Evolutionary conservation across 352 stramenopile species (phyloP).

Genomic region (Globisporangium paroecandrum): DNA sequence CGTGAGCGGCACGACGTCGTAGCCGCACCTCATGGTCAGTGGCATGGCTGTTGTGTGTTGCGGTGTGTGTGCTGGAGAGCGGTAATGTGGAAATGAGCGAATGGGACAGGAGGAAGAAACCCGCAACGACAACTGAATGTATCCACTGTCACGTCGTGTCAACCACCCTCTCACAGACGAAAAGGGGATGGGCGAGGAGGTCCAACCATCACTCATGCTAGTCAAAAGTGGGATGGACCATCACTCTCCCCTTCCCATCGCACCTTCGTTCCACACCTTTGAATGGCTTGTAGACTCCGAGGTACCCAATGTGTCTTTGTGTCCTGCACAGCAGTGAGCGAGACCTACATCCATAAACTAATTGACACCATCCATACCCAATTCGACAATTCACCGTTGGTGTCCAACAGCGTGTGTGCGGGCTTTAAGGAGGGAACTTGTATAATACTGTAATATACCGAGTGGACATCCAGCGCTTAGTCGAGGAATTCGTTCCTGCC

Average conservation of each 20-base stretch:
- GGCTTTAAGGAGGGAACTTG: neutral
- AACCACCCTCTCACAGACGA: neutral
- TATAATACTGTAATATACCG: neutral
- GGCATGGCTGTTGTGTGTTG: neutral
- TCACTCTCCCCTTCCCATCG: neutral
- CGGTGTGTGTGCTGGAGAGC: neutral
- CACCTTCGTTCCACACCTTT: neutral
- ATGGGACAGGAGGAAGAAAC: neutral
- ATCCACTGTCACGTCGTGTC: neutral
- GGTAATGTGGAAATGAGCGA: constrained; percentile 1
- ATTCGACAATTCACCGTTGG: neutral
- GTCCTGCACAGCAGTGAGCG: neutral
- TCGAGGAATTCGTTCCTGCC: too few species aligned
- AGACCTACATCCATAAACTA: neutral
- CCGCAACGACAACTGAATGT: neutral
- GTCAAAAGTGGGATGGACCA: constrained; percentile 1
- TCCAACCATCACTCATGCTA: constrained; percentile 8
- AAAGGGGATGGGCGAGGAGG: constrained; percentile 1
- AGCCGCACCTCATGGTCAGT: neutral
- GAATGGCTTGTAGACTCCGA: neutral
- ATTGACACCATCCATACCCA: neutral
- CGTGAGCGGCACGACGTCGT: constrained; percentile 1
- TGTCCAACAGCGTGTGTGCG: neutral
- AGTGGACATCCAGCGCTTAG: too few species aligned
- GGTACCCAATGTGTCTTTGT: neutral